Evolutionary conservation across 441 rosid species (phyloP).

Genomic region (Populus hybrid): DNA sequence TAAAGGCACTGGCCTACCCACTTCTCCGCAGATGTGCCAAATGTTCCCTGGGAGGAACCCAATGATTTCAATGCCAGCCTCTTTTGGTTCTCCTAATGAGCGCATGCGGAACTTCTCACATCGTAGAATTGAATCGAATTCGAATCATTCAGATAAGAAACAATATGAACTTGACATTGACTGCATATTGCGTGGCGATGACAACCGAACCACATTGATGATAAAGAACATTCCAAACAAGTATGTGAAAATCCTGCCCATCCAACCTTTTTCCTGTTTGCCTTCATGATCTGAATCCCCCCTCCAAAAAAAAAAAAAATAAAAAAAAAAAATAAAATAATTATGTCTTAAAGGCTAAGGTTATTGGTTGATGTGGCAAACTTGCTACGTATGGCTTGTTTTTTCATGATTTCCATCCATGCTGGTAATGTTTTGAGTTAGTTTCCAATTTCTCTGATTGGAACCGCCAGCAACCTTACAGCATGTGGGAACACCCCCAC

Average conservation of each 20-base stretch:
- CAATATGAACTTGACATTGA: slow-evolving; percentile 69
- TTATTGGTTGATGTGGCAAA: not conserved
- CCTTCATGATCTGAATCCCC: not conserved
- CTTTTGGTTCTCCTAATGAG: slow-evolving; percentile 55
- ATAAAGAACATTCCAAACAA: slow-evolving; percentile 86
- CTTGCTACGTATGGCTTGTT: not conserved
- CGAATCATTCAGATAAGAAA: slow-evolving; percentile 59
- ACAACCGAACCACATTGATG: slow-evolving; percentile 70
- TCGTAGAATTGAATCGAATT: slow-evolving; percentile 54
- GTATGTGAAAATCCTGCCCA: slow-evolving; percentile 31
- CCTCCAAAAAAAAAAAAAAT: no score
- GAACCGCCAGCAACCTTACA: not conserved
- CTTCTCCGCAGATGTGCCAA: slow-evolving; percentile 48
- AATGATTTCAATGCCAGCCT: slow-evolving; percentile 37
- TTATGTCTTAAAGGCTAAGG: not conserved
- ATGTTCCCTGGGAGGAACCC: slow-evolving; percentile 52
- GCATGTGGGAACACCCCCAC: not conserved
- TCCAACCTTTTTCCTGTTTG: not conserved
- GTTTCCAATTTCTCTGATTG: not conserved
- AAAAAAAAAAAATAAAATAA: no score
- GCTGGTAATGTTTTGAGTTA: not conserved
- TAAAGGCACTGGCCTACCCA: slow-evolving; percentile 39
- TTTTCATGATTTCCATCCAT: not conserved
- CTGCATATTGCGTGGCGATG: slow-evolving; percentile 59
- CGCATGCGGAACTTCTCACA: slow-evolving; percentile 44